These are phyloP conservation scores for Senecio squalidus DNA, from an alignment of 140 eudicot species.

Conservation along the genomic window DNA sequence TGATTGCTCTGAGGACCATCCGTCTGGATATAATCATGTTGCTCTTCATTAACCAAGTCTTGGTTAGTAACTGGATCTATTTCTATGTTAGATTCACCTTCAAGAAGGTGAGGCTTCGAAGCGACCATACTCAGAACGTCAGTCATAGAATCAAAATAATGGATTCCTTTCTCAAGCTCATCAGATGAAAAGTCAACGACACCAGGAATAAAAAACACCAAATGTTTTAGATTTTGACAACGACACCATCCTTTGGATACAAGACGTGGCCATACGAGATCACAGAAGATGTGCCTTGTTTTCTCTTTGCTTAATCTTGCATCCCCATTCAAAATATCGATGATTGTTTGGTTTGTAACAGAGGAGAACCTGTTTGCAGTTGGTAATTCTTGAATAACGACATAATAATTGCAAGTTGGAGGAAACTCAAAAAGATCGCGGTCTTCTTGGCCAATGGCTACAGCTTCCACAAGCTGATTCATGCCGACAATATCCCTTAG, in stretches of 20 bases:
- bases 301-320: conserved; percentile 52
- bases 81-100: neutral
- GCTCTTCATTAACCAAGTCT: neutral
- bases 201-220: conserved; percentile 64
- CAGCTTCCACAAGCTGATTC: neutral
- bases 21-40: neutral
- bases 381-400: neutral
- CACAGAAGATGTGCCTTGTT: conserved; percentile 60
- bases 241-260: conserved; percentile 69
- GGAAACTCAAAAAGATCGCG: neutral
- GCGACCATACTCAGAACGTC: conserved; percentile 59
- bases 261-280: conserved; percentile 86
- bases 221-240: conserved; percentile 33
- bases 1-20: neutral
- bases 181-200: conserved; percentile 49
- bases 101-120: conserved; percentile 43
- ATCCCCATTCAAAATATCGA: conserved; percentile 42
- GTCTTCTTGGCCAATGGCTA: neutral
- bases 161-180: conserved; percentile 37
- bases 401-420: neutral
- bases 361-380: conserved; percentile 32
- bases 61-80: neutral
- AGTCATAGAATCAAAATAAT: conserved; percentile 56
- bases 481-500: neutral
- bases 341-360: conserved; percentile 37